Conservation (phyloP, 495 filamentous ascomycete species). For the Podospora pseudocomata region DNA sequence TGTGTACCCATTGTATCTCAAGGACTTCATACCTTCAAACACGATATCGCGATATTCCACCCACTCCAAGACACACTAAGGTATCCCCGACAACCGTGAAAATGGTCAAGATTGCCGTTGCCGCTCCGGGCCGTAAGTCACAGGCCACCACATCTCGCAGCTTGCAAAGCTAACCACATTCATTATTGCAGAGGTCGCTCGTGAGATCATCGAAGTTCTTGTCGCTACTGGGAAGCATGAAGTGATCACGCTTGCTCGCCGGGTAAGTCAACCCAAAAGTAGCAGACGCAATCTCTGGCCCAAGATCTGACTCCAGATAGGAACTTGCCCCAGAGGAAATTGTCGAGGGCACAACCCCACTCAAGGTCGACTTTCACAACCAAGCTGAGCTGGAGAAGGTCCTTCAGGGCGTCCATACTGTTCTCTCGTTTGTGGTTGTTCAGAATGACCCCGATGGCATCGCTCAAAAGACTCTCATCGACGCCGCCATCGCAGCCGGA, state of each 20-base stretch:
- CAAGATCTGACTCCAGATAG: neutral
- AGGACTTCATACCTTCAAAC: neutral
- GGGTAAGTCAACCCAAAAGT: neutral
- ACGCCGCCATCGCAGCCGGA: constrained; percentile 50
- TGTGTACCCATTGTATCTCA: neutral
- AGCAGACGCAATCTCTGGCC: neutral
- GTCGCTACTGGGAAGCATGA: constrained; percentile 50
- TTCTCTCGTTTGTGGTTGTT: constrained; percentile 51
- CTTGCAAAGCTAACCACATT: neutral
- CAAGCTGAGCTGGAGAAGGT: constrained; percentile 31
- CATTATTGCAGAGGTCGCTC: constrained; percentile 43
- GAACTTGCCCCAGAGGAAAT: constrained; percentile 12
- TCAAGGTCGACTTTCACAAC: constrained; percentile 46
- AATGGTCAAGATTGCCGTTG: constrained; percentile 57
- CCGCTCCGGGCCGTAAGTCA: constrained; percentile 49
- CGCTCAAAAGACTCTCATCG: constrained; percentile 47
- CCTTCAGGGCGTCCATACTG: constrained; percentile 50
- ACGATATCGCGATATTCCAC: neutral
- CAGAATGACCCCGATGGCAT: constrained; percentile 35
- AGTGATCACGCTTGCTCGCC: constrained; percentile 46
- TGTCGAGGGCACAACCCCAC: constrained; percentile 33
- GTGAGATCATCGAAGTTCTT: constrained; percentile 54
- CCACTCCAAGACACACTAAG: no score
- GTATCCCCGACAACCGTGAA: neutral
- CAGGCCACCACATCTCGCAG: no score